A percentile compares a stretch with the other conserved stretches of the same genome.
Conservation (phyloP, 2,329 filamentous ascomycete species). For the Ophiostoma novo-ulmi region DNA sequence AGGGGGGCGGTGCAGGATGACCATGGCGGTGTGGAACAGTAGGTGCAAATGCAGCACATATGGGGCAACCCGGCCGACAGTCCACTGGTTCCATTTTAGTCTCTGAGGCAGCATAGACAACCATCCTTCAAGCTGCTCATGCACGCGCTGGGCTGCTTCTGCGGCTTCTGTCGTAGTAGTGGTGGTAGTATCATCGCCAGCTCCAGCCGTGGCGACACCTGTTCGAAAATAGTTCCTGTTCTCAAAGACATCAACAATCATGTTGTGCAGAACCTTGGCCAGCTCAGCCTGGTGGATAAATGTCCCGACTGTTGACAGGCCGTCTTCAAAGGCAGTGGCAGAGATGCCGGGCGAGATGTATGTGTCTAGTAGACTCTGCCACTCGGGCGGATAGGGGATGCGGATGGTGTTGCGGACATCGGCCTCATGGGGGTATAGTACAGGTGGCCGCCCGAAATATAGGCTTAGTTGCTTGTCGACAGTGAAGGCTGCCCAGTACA, state of each 20-base stretch:
- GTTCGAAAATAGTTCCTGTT: slow-evolving; percentile 39
- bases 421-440: slow-evolving; percentile 45
- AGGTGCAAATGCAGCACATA: slow-evolving; percentile 47
- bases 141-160: background rate
- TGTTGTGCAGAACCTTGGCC: slow-evolving; percentile 45
- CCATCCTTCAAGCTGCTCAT: slow-evolving; percentile 25
- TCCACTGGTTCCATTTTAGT: slow-evolving; percentile 50
- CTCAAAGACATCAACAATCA: slow-evolving; percentile 41
- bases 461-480: slow-evolving; percentile 48
- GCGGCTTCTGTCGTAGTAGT: background rate
- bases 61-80: slow-evolving; percentile 38
- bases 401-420: slow-evolving; percentile 47
- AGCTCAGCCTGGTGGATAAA: slow-evolving; percentile 47
- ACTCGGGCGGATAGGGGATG: slow-evolving; percentile 46
- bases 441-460: slow-evolving; percentile 48
- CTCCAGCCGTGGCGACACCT: background rate
- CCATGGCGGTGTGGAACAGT: slow-evolving; percentile 48
- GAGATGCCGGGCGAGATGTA: slow-evolving; percentile 44
- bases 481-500: slow-evolving; percentile 49
- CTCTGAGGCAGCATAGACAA: slow-evolving; percentile 42
- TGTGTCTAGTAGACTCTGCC: slow-evolving; percentile 44
- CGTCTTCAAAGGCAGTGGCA: slow-evolving; percentile 45
- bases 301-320: slow-evolving; percentile 40
- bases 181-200: background rate
- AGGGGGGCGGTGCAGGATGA: slow-evolving; percentile 47